Base-by-base conservation (phyloP, 495 filamentous ascomycete genomes). In the Tuber indicum region DNA sequence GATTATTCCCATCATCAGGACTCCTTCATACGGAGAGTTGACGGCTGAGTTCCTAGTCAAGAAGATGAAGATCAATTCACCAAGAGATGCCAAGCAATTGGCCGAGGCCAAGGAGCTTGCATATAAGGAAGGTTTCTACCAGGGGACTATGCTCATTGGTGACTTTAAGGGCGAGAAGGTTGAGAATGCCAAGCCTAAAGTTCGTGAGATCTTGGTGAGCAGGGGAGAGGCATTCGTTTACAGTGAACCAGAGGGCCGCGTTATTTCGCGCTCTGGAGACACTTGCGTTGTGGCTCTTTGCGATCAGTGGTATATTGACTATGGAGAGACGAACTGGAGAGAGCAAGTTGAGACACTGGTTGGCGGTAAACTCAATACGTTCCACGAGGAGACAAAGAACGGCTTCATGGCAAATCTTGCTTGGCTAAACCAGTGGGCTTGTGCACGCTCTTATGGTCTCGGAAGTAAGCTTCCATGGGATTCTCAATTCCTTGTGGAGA, bases 381-480 rank as follows among this genome's bases (percentile, higher is more conserved):
- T 91, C 84, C 87, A 89, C 21, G 84, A 88, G 17, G 95, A 97
- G 82, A 91, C 92, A 39, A 93, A 92, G 85, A 89, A 97, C 81
- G 89, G 88, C 2, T 96, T 98, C 84, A 89, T 93, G 85, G 91
- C 91, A 79, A 93, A 92, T 72, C 87, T 99, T 62, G 88, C 90
- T 78, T 99, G 96, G 96, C 87, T 99, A 44, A 93, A 91, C 84
- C 92, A 96, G 84, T 99, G 96, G 96, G 95, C 96, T 70, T 97
- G 94, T 82, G 92, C 95, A 62, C 87, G 96, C 82, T 92, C 92
- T 12, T 99, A 96, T 79, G 96, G 96, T 82, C 88, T 99, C 52
- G 96, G 96, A 43, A 94, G 96, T 39, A 93, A 94, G 85, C 89
- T 99, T 45, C 96, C 96, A n/a, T 98, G 95, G 94, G 96, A 97